A percentile compares a stretch with the other conserved stretches of the same genome.
Conservation (phyloP, 2,329 filamentous ascomycete genomes). For the Epichloe bromicola region DNA sequence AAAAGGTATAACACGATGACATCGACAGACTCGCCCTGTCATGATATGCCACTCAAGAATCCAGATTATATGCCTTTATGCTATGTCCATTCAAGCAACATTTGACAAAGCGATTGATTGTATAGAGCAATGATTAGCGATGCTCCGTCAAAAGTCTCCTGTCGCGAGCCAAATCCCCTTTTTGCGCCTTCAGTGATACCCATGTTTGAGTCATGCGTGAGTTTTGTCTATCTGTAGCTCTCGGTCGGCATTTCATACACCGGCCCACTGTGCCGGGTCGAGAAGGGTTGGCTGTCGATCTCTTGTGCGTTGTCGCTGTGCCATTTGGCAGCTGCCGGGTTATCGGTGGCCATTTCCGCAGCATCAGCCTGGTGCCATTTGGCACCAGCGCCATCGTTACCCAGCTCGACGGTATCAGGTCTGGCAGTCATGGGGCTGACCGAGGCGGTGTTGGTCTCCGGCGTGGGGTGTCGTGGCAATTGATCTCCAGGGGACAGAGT, state of each 20-base stretch:
- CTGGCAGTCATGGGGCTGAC: conserved; percentile 7
- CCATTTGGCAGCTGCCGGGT: conserved; percentile 19
- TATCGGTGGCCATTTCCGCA: conserved; percentile 22
- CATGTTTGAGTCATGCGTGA: not conserved
- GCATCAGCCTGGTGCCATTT: conserved; percentile 6
- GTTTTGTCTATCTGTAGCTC: conserved; percentile 18
- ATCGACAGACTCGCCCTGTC: not conserved
- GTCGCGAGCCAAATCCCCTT: not conserved
- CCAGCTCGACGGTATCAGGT: conserved; percentile 9
- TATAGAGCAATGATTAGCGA: not conserved
- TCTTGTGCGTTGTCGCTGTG: conserved; percentile 23
- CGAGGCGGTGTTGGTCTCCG: conserved; percentile 9
- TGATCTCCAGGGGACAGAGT: conserved; percentile 9
- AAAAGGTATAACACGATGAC: not conserved
- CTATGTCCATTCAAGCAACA: not conserved
- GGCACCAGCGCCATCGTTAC: conserved; percentile 5
- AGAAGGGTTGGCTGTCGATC: conserved; percentile 24
- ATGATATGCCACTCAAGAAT: not conserved
- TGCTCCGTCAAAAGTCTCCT: not conserved
- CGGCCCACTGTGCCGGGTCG: conserved; percentile 20
- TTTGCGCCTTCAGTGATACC: not conserved
- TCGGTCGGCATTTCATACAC: conserved; percentile 31
- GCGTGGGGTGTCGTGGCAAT: conserved; percentile 14
- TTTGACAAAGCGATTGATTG: not conserved
- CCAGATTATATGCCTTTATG: not conserved